Evolutionary conservation across 257 asterid species (phyloP), one percentile per base, ranked within the genome.

Genomic region (Ilex aquifolium): DNA sequence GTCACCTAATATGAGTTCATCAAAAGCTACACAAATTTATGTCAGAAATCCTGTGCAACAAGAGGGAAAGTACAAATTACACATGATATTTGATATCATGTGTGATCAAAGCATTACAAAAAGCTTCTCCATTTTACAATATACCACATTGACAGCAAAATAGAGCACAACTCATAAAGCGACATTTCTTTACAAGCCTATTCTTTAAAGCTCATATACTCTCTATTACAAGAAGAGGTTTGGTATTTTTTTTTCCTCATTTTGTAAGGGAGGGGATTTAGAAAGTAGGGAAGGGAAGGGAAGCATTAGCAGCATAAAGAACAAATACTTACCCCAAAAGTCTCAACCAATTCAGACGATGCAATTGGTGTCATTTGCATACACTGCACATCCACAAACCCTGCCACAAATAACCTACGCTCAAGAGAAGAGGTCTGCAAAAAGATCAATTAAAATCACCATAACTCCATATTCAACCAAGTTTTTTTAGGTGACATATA

Each of bases 341-440:
- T 74, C 62, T 72, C 76, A 66, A 74, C 79, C 29, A 69, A 58
- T 65, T 64, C 89, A 77, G 71, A 66, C 71, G 86, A 56, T 67
- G 7, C 31, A 53, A 53, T 14, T 53, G 30, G 27, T 53, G 27
- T 8, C 57, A 53, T 53, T 17, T 8, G 57, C 14, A 5, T 53
- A 3, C 3, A 4, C 27, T 74, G 67, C 31, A 87, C 72, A 69
- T 90, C 96, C 79, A 83, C 59, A 71, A 90, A 90, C 51, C 99
- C 95, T 60, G 92, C 87, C 67, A 93, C 75, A 49, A 93, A 64
- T 61, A 90, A 75, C 80, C 78, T 81, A 57, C 88, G 95, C 72
- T 87, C 90, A 44, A 82, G 85, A 57, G 85, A 74, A 56, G 92
- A 70, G 56, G 56, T 31, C 97, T 87, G 87, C 83, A 75, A 62